Conservation (phyloP, 768 basidiomycete species). For the Porpolomopsis calyptriformis region DNA sequence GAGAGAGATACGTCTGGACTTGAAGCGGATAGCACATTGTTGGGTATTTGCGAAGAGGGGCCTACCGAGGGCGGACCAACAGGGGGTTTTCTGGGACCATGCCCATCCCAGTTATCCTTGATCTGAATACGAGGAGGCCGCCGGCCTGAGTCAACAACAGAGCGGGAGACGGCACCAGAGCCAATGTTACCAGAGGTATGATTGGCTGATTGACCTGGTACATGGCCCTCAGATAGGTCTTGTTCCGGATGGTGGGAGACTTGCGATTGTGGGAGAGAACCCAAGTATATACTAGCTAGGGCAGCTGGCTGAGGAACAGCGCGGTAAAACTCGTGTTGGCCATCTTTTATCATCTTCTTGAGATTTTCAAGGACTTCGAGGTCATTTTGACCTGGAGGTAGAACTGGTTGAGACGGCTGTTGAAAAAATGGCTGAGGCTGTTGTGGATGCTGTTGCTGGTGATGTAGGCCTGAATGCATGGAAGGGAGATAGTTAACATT, state of each 20-base stretch:
- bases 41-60: conserved; percentile 14
- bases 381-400: conserved; percentile 51
- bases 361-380: conserved; percentile 67
- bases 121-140: conserved; percentile 19
- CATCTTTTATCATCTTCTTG: conserved; percentile 59
- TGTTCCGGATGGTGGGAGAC: conserved; percentile 14
- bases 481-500: conserved; percentile 25
- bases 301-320: conserved; percentile 55
- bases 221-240: conserved; percentile 13
- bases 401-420: conserved; percentile 16
- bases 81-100: conserved; percentile 12
- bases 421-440: conserved; percentile 18
- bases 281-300: conserved; percentile 56
- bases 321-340: conserved; percentile 63
- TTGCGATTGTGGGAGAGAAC: conserved; percentile 23
- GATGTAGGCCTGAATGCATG: conserved; percentile 21
- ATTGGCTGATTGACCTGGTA: conserved; percentile 6
- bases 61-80: conserved; percentile 12
- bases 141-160: conserved; percentile 15
- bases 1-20: conserved; percentile 4
- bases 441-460: conserved; percentile 19
- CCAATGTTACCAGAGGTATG: conserved; percentile 15
- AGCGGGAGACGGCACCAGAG: conserved; percentile 11
- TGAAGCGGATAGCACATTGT: conserved; percentile 25
- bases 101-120: conserved; percentile 21